Evolutionary conservation across 352 stramenopile genomes (phyloP), one percentile per base, ranked within the genome.

Genomic region (Phytophthora litchii): DNA sequence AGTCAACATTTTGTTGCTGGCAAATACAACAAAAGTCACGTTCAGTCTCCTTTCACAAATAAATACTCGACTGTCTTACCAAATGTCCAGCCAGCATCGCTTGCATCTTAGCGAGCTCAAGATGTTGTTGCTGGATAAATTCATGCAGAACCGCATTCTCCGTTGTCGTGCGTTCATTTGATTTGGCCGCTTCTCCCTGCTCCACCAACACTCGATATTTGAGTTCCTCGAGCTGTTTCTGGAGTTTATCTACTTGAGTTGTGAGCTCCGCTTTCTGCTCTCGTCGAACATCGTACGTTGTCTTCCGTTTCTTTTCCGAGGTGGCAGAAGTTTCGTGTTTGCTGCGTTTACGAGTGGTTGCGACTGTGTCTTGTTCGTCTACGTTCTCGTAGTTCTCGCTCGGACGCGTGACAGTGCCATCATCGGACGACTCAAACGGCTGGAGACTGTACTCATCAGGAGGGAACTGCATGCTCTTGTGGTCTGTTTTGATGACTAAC

Each of bases 151-250:
- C 60, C 0, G 50, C 6, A 31, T 74, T 74, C 6, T n/a, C 34
- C 9, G 42, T 41, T 14, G 54, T 42, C 5, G 27, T 23, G 29
- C 31, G 60, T 14, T 64, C 54, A 6, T 69, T 64, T 14, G 65
- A 64, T 45, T 70, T 70, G 54, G 60, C 54, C 2, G 65, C 42
- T 36, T 70, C 65, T 6, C 65, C 65, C 14, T 70, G 40, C 38
- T 67, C 38, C n/a, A 74, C 60, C 29, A 74, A 45, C 44, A 68
- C 65, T 9, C 56, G 50, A 25, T 67, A 74, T 46, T 82, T 71
- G 52, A 82, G 67, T 12, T 67, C 47, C 13, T 69, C 53, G 41
- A 79, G 67, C 11, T 74, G 53, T 34, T 64, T 54, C 49, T 81
- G 66, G 43, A 79, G 50, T 12, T 25, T 46, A 40, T 59, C 55